Percentiles rank a stretch among this genome's conserved stretches.
Conservation (phyloP, 345 rosid genomes). For the Salix viminalis region DNA sequence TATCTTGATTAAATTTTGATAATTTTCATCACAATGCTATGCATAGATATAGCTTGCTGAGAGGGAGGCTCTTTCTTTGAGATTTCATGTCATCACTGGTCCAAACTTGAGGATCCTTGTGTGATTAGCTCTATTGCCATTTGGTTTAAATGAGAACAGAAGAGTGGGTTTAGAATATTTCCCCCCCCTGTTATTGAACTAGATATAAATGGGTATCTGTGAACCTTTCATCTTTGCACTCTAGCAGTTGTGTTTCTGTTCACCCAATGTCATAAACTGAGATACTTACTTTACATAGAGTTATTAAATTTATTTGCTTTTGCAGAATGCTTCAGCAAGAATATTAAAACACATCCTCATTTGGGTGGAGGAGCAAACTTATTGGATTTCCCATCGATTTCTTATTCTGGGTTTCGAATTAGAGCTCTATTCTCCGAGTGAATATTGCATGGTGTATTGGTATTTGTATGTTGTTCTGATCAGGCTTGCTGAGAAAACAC, state of each 20-base stretch:
- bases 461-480: slow-evolving; percentile 60
- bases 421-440: slow-evolving; percentile 81
- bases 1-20: not conserved
- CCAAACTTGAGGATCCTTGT: not conserved
- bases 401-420: slow-evolving; percentile 86
- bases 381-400: slow-evolving; percentile 91
- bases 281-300: not conserved
- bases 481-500: slow-evolving; percentile 84
- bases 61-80: not conserved
- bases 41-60: not conserved
- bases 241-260: not conserved
- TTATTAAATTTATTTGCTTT: slow-evolving; percentile 15
- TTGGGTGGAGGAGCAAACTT: slow-evolving; percentile 92
- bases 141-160: not conserved
- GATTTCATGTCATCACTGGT: not conserved
- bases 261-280: not conserved
- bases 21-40: not conserved
- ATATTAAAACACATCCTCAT: slow-evolving; percentile 59
- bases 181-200: not conserved
- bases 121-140: not conserved
- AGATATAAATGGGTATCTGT: not conserved
- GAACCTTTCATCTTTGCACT: not conserved
- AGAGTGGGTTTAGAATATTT: not conserved
- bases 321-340: slow-evolving; percentile 51
- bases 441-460: slow-evolving; percentile 98